Percentiles rank a stretch among this genome's conserved stretches.
phyloP scores from a whole-genome alignment of 495 filamentous ascomycete genomes.

The Aspergillus incahuasiensis region DNA sequence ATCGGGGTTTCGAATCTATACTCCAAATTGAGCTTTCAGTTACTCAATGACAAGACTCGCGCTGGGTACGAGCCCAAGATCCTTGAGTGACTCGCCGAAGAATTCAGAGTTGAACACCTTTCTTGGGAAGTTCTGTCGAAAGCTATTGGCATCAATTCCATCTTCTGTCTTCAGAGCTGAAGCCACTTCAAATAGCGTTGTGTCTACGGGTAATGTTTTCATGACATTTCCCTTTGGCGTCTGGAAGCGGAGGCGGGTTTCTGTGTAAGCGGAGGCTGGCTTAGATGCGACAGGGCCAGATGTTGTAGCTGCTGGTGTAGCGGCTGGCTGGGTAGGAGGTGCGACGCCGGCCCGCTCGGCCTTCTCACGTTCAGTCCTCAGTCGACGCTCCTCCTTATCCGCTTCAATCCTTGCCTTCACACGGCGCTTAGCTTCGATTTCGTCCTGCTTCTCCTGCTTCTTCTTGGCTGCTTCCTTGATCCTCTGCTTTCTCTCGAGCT shows the following conservation, averaged over 20 bases:
- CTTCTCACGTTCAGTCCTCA: slow-evolving; percentile 78
- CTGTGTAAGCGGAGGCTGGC: slow-evolving; percentile 62
- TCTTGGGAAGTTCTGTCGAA: slow-evolving; percentile 79
- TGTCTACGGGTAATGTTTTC: slow-evolving; percentile 79
- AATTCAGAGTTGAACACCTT: slow-evolving; percentile 77
- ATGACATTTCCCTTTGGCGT: slow-evolving; percentile 65
- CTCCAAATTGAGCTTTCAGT: slow-evolving; percentile 7
- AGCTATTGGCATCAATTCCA: slow-evolving; percentile 61
- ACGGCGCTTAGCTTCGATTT: slow-evolving; percentile 79
- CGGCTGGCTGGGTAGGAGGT: slow-evolving; percentile 40
- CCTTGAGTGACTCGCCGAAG: slow-evolving; percentile 87
- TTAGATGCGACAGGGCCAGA: slow-evolving; percentile 48
- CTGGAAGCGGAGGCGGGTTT: slow-evolving; percentile 79
- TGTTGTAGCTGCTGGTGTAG: slow-evolving; percentile 33
- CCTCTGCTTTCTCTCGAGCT: slow-evolving; percentile 78
- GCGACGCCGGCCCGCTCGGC: slow-evolving; percentile 73
- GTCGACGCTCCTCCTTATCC: slow-evolving; percentile 78
- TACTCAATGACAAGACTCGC: slow-evolving; percentile 74
- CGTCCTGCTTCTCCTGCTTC: slow-evolving; percentile 78
- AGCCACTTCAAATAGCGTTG: slow-evolving; percentile 91
- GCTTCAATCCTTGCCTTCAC: slow-evolving; percentile 90
- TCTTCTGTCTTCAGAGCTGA: slow-evolving; percentile 62
- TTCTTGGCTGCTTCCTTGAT: slow-evolving; percentile 84
- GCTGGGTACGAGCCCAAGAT: slow-evolving; percentile 84
- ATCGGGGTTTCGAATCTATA: background rate